Evolutionary conservation across 345 rosid species (phyloP), one percentile per base, ranked within the genome.

Genomic region (Eucalyptus grandis): DNA sequence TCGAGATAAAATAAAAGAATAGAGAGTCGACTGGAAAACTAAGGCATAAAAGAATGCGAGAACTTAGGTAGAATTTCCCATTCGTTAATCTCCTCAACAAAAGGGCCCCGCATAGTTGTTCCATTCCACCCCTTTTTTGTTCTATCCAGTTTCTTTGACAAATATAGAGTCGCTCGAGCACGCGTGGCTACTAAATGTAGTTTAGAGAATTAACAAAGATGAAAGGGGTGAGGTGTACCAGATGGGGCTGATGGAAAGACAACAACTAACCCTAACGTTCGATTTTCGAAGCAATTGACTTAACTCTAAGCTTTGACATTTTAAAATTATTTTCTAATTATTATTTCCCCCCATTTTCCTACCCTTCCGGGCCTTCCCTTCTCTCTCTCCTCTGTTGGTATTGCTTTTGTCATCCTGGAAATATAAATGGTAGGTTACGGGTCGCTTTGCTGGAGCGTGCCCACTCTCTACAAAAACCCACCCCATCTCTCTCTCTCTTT

Each of bases 391-490:
- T 24, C 53, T 7, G 56, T 86, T 50, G 16, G 44, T 50, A 51
- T 30, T 30, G 14, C 4, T 27, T 86, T 86, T 86, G 54, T 86
- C 43, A 24, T 31, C 9, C 21, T 30, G 14, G 26, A 49, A 17
- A 43, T 11, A 51, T 15, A 56, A 30, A 67, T 49, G 72, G 67
- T 72, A 34, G 86, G 67, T 88, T 82, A 58, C 13, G 54, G 27
- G 90, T 88, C 90, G 90, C 90, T 88, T 54, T 82, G 86, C 67
- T 40, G 87, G 90, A 88, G 90, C 89, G 72, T 82, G 87, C 77
- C 81, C 90, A 53, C 65, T 40, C 62, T 9, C 81, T 54, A 82
- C 87, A 89, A 85, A 90, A 88, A 15, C n/a, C 53, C 86, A n/a
- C 51, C 6, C 30, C 27, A 37, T 14, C 86, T 49, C 51, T 26